Base-by-base conservation (phyloP, 805 yeast species). In the Candida sakaeoensis region DNA sequence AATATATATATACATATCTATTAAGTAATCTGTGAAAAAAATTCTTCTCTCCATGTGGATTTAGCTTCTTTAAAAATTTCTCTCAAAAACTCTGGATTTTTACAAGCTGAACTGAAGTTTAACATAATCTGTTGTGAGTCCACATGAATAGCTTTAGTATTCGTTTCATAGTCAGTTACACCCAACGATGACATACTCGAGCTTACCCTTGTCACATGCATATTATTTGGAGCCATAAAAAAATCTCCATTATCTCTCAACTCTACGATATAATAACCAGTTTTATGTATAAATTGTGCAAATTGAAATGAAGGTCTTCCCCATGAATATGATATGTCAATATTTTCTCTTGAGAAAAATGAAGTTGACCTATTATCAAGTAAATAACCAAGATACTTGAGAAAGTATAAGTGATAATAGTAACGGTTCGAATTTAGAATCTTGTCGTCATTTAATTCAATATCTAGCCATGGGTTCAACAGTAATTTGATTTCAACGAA, bases 181-280 rank as follows among this genome's bases (percentile, higher is more conserved):
- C 36, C 32, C 9, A 34, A 37, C 16, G 36, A 33, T 9, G 45
- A 36, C 8, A 51, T 43, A 21, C 60, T 49, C 24, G 81, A 72
- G 49, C 82, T 81, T 12, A 81, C 75, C 42, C 96, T 70, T 1
- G 91, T 77, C 28, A 89, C 75, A 54, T 87, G 91, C 19, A 86
- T 75, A 53, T 89, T 85, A 54, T 90, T 90, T 2, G 96, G 95
- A 1, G 95, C 95, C 53, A 90, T 63, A 50, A 85, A 81, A 46
- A 88, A 72, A 39, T 79, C 82, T 16, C 95, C 93, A 48, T 79
- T 80, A 28, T 79, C 86, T 48, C 90, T 69, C 23, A 91, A 69
- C 59, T 91, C 97, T 1, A 93, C 95, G 40, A 93, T 79, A 52
- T 90, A 87, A 1, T 86, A 81, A 2, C 99, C 99, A 0, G 95